Percentiles rank a stretch among this genome's conserved stretches.
Conservation (phyloP, 75 land plant genomes). For the Pinus tabuliformis region DNA sequence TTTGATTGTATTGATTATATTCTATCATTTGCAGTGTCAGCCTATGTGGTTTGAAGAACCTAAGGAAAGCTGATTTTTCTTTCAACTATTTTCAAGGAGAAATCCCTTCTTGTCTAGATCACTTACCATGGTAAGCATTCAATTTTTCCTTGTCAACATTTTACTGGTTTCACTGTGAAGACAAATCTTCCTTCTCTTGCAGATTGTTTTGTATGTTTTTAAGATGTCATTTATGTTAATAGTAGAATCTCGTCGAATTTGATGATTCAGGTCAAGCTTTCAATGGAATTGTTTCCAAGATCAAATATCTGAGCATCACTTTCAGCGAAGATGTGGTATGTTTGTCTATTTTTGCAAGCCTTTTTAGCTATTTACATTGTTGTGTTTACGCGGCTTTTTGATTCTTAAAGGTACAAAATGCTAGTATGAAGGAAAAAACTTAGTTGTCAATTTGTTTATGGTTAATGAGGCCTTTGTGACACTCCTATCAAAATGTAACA, state of each 20-base stretch:
- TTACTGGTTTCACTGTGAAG: conserved; percentile 13
- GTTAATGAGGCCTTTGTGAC: too few species aligned
- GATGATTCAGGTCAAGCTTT: conserved; percentile 2
- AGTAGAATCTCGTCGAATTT: background rate
- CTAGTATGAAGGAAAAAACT: background rate
- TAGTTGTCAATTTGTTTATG: too few species aligned
- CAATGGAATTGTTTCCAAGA: conserved; percentile 2
- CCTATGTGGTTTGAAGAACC: conserved; percentile 6
- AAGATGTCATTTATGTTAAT: background rate
- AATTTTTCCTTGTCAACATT: conserved; percentile 14
- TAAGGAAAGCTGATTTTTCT: conserved; percentile 12
- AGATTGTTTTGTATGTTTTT: background rate
- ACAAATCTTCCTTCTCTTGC: conserved; percentile 14
- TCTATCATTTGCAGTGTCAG: conserved; percentile 14
- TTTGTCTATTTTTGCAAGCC: background rate
- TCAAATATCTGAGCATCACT: conserved; percentile 2
- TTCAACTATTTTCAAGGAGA: conserved; percentile 9
- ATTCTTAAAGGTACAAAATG: background rate
- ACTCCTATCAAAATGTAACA: too few species aligned
- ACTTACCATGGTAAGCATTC: conserved; percentile 4
- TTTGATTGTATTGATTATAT: background rate
- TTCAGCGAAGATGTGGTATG: conserved; percentile 7
- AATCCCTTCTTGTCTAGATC: conserved; percentile 9
- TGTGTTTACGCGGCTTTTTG: background rate
- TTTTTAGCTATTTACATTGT: background rate